phyloP scores from a whole-genome alignment of 331 rosid genomes.

The Erythrophleum ivorense region DNA sequence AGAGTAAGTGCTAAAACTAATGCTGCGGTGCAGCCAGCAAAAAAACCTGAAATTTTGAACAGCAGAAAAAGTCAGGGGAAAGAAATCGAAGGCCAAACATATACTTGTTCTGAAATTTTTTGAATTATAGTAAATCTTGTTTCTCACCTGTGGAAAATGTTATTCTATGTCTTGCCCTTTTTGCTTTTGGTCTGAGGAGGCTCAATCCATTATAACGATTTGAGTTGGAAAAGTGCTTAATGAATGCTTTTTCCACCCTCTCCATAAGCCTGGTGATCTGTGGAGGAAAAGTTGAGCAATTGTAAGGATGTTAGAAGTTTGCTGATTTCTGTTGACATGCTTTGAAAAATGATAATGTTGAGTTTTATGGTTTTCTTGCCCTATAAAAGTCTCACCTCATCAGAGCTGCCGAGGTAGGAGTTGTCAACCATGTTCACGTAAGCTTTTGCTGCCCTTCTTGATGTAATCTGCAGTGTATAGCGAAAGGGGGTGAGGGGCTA shows the following conservation, averaged over 20 bases:
- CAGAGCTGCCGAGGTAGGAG: slow-evolving; percentile 71
- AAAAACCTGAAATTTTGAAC: slow-evolving; percentile 59
- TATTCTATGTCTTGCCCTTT: slow-evolving; percentile 61
- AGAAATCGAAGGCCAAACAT: background rate
- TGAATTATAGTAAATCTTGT: background rate
- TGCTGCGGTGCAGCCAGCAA: slow-evolving; percentile 69
- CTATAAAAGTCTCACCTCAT: slow-evolving; percentile 50
- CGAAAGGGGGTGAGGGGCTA: background rate
- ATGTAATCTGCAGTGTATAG: slow-evolving; percentile 55
- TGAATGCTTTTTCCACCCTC: slow-evolving; percentile 69
- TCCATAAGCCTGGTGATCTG: slow-evolving; percentile 71
- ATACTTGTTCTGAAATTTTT: background rate
- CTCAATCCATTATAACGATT: slow-evolving; percentile 67
- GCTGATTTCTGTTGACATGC: background rate
- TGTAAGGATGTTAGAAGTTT: background rate
- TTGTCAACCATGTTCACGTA: slow-evolving; percentile 77
- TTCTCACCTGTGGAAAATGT: slow-evolving; percentile 66
- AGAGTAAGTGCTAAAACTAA: slow-evolving; percentile 57
- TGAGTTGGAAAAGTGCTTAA: slow-evolving; percentile 73
- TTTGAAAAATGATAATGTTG: slow-evolving; percentile 1
- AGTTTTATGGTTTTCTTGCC: background rate
- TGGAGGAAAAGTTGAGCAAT: background rate
- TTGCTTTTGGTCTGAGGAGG: slow-evolving; percentile 61
- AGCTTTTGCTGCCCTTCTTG: slow-evolving; percentile 61
- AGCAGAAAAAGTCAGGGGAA: slow-evolving; percentile 18